Conservation (phyloP, 495 filamentous ascomycete species). For the Hyphodiscus hymeniophilus region DNA sequence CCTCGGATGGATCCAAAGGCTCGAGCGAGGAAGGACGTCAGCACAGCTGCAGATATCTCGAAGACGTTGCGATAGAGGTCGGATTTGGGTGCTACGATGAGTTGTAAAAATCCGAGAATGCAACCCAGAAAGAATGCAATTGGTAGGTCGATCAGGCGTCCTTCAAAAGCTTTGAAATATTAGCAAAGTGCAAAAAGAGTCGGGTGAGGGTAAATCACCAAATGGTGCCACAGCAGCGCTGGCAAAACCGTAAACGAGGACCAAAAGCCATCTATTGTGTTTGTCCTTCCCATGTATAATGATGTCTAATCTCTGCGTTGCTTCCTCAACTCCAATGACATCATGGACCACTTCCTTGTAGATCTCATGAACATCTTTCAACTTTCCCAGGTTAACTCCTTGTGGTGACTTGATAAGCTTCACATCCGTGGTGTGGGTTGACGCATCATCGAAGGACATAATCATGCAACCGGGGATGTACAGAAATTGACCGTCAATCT, state of each 20-base stretch:
- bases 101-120: constrained; percentile 72
- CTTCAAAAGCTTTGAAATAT: constrained; percentile 57
- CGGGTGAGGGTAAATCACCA: constrained; percentile 9
- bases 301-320: constrained; percentile 58
- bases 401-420: constrained; percentile 72
- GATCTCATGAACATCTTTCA: constrained; percentile 78
- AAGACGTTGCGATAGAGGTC: constrained; percentile 84
- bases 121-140: constrained; percentile 80
- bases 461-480: constrained; percentile 96
- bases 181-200: not conserved
- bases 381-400: constrained; percentile 75
- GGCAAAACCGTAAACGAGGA: constrained; percentile 78
- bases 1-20: constrained; percentile 75
- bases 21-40: constrained; percentile 84
- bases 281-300: constrained; percentile 55
- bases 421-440: constrained; percentile 87
- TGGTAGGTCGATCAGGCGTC: constrained; percentile 79
- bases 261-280: constrained; percentile 61
- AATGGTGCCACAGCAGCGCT: constrained; percentile 78
- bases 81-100: constrained; percentile 69
- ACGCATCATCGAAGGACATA: constrained; percentile 83
- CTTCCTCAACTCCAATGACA: constrained; percentile 76
- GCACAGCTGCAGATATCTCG: constrained; percentile 76
- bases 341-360: constrained; percentile 95
- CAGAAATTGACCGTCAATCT: constrained; percentile 85